Base-by-base conservation (phyloP, 768 basidiomycete genomes). In the Boletellus sp. region DNA sequence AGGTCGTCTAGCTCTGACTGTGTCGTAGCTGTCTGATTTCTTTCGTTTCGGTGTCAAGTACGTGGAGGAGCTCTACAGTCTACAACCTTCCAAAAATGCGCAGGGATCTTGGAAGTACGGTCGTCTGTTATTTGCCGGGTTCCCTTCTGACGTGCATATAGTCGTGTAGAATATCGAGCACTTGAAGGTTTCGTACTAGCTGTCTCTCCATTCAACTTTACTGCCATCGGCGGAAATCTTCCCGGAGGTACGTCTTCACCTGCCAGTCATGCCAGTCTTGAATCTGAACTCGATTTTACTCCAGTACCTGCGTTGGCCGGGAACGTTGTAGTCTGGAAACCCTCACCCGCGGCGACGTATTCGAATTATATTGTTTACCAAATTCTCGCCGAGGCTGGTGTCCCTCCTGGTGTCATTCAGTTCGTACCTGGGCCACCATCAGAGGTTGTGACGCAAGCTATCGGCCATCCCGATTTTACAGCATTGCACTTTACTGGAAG, bases 101-200 rank as follows among this genome's bases (percentile, higher is more conserved):
- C 64, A 82, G 8, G 93, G 94, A 7, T 75, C 84, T 42, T 99
- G 96, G 96, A 99, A 99, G 93, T 94, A 65, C 72, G 92, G 77
- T 1, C 12, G 6, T 35, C 6, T 33, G 39, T 10, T 23, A 11
- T 23, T 42, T 40, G n/a, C 43, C 23, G 3, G 3, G 10, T 12
- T n/a, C 28, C 28, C 26, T 24, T 45, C 48, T 61, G 26, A 70
- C 23, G 6, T 38, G 16, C 42, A 31, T 19, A 6, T 60, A 96
- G 94, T 74, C 94, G 95, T 40, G 80, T 86, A 35, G 96, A 99
- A 71, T 98, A 94, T 70, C 90, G 96, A 52, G 83, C 95, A 1
- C 78, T 99, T n/a, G 96, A 98, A 72, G 96, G 96, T 20, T 99
- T 99, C 73, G 91, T 98, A 22, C 80, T 98, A 43, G 96, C 96